Base-by-base conservation (phyloP, 192 early-diverging fungal species). In the Hyaloraphidium curvatum region DNA sequence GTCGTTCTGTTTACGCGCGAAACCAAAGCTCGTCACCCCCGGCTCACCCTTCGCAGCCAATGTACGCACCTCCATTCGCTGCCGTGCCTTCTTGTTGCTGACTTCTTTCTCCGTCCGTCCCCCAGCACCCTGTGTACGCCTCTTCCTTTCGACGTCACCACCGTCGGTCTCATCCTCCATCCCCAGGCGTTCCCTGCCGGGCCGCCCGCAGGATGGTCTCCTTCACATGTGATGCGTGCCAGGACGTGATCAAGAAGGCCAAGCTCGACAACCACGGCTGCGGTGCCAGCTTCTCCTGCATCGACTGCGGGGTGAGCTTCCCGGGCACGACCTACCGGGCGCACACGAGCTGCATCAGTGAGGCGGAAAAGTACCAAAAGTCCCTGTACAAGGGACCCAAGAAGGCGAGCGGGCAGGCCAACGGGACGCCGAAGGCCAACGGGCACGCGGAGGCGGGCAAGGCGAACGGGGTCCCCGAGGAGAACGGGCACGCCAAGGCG, bases 341-440 rank as follows among this genome's bases (percentile, higher is more conserved):
- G 22, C 93, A 97, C 64, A 90, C 81, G 1, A 75, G 73, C 2
- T 97, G 93, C 63, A 91, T 97, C 17, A 78, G 77, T 11, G 93
- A 97, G 58, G 84, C 80, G 0, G 84, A 97, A 70, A 97, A 97
- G 61, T 93, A 91, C 63, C 78, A 91, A 59, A 83, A 83, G 56
- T 58, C 70, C n/a, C 62, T 87, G 27, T 87, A 84, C 65, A 81
- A 85, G 62, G 76, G 72, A 39, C 62, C 67, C 27, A 81, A 86
- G 60, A 82, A 80, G 75, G 77, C 23, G 28, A 30, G 2, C n/a
- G 57, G 52, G 31, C 60, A 67, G 51, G 59, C 64, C 35, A 69
- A 65, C 52, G 67, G 64, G 13, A 60, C 59, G 28, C 31, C 50
- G n/a, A 39, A 64, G 5, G 55, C 58, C 23, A 33, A 57, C n/a